Evolutionary conservation across 805 yeast genomes (phyloP).

Genomic region (Helenozyma rhizophorensis): DNA sequence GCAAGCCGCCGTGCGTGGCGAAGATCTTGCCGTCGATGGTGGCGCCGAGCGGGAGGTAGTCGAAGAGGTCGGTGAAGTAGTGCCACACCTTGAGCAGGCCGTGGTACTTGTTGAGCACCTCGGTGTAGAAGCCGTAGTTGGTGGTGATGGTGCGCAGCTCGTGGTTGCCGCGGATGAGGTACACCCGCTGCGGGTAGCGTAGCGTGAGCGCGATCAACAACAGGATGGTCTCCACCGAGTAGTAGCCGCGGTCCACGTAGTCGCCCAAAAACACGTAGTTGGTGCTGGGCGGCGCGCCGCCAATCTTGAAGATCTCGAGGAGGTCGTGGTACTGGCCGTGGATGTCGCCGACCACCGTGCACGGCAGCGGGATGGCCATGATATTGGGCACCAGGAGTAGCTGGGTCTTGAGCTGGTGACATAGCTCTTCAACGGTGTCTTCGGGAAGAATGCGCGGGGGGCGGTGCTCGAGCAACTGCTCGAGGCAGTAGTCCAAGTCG

Average conservation of each 20-base stretch:
- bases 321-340: slow-evolving; percentile 97
- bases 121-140: slow-evolving; percentile 94
- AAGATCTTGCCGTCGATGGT: slow-evolving; percentile 86
- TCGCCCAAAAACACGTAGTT: slow-evolving; percentile 92
- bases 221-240: slow-evolving; percentile 88
- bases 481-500: slow-evolving; percentile 41
- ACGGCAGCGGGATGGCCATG: slow-evolving; percentile 77
- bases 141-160: slow-evolving; percentile 96
- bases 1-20: slow-evolving; percentile 95
- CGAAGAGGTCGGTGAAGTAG: slow-evolving; percentile 88
- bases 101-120: slow-evolving; percentile 87
- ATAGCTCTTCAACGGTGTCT: slow-evolving; percentile 35
- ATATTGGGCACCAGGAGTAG: slow-evolving; percentile 81
- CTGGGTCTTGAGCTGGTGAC: slow-evolving; percentile 67
- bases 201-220: slow-evolving; percentile 77
- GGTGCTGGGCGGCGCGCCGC: slow-evolving; percentile 90
- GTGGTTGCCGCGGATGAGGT: slow-evolving; percentile 88
- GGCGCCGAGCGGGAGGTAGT: slow-evolving; percentile 58
- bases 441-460: slow-evolving; percentile 42
- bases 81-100: slow-evolving; percentile 71
- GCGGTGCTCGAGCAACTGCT: slow-evolving; percentile 35
- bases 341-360: slow-evolving; percentile 94
- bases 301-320: slow-evolving; percentile 87
- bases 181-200: slow-evolving; percentile 80
- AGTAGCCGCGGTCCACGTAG: slow-evolving; percentile 93